Evolutionary conservation across 176 grass and related monocot species (phyloP).

Genomic region (Oryza punctata): DNA sequence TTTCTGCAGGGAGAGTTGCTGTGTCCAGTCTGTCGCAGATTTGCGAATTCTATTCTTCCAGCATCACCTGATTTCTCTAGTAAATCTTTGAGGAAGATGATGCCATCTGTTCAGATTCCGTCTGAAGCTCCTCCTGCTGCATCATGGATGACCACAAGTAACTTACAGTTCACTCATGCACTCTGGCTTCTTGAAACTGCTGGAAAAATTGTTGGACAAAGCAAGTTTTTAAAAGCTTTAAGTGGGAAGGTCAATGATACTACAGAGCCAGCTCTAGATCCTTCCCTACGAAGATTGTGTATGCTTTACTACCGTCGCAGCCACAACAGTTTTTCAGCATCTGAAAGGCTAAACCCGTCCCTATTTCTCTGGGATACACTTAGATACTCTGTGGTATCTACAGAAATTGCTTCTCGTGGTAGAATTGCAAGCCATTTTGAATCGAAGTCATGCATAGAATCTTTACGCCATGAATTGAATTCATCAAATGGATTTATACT

Average conservation of each 20-base stretch:
- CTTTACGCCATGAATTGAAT: constrained; percentile 70
- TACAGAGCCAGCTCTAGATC: constrained; percentile 63
- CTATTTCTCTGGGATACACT: constrained; percentile 94
- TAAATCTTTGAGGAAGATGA: constrained; percentile 39
- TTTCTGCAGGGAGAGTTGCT: constrained; percentile 86
- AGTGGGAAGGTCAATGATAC: constrained; percentile 63
- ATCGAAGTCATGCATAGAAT: constrained; percentile 61
- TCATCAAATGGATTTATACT: constrained; percentile 96
- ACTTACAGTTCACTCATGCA: constrained; percentile 48
- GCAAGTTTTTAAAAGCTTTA: constrained; percentile 62
- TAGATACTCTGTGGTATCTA: constrained; percentile 74
- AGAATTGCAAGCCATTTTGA: constrained; percentile 53
- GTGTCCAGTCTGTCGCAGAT: constrained; percentile 94
- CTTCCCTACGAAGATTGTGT: constrained; percentile 69
- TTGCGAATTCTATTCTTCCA: constrained; percentile 96
- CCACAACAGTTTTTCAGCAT: constrained; percentile 62
- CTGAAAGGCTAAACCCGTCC: constrained; percentile 71
- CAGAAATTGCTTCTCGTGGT: constrained; percentile 81
- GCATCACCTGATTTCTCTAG: constrained; percentile 51
- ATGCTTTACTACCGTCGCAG: constrained; percentile 79
- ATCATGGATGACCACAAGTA: constrained; percentile 38
- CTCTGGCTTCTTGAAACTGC: constrained; percentile 76
- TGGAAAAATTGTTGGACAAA: constrained; percentile 74
- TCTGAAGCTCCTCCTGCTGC: constrained; percentile 36
- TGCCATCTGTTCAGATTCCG: constrained; percentile 33